Conservation (phyloP, 2,329 filamentous ascomycete genomes). For the Cordyceps javanica region DNA sequence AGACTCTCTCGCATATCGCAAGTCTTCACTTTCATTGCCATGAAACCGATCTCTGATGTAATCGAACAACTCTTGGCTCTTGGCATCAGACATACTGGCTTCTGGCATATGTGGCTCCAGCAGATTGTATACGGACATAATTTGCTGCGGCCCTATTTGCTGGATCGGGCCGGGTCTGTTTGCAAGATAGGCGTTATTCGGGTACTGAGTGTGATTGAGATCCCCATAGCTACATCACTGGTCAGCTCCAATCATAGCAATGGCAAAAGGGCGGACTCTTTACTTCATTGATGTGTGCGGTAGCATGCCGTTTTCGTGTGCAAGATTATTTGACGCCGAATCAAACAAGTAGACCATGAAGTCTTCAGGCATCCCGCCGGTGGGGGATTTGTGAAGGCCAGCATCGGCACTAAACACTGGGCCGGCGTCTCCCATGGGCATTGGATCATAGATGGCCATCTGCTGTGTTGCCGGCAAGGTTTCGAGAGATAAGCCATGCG, state of each 20-base stretch:
- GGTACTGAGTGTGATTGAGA: constrained; percentile 34
- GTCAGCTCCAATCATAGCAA: constrained; percentile 19
- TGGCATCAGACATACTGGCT: constrained; percentile 77
- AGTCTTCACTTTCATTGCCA: constrained; percentile 67
- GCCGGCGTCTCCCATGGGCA: constrained; percentile 61
- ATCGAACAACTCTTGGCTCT: constrained; percentile 75
- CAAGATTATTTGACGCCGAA: constrained; percentile 37
- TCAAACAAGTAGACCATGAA: constrained; percentile 83
- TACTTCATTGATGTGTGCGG: constrained; percentile 40
- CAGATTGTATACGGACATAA: constrained; percentile 85
- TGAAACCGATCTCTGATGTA: constrained; percentile 77
- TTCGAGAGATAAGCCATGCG: not conserved
- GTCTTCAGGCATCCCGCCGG: constrained; percentile 76
- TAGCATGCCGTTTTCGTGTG: constrained; percentile 25
- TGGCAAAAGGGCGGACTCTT: constrained; percentile 20
- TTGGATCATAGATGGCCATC: constrained; percentile 56
- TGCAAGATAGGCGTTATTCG: not conserved
- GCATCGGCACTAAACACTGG: constrained; percentile 83
- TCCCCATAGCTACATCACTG: constrained; percentile 44
- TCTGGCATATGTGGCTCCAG: constrained; percentile 76
- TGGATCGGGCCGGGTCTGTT: constrained; percentile 14
- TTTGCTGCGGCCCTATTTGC: constrained; percentile 61
- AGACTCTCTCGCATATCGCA: constrained; percentile 67
- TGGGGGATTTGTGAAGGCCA: constrained; percentile 75
- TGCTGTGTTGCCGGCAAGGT: constrained; percentile 32